phyloP scores from a whole-genome alignment of 2,329 filamentous ascomycete genomes.

The Cercospora zeae-maydis region DNA sequence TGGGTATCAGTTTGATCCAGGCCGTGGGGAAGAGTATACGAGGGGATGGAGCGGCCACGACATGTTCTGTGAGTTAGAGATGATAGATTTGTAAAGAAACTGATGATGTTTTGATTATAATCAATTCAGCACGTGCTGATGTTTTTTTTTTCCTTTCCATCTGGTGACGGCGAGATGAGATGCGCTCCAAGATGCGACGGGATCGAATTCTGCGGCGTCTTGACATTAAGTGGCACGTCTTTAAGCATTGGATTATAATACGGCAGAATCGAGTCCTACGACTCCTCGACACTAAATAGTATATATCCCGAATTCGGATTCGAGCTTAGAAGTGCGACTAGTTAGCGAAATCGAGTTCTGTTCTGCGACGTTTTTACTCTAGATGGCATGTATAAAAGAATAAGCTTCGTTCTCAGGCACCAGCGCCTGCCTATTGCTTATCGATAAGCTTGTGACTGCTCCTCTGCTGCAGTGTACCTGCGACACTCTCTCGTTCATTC shows the following conservation, averaged over 20 bases:
- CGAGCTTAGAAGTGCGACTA: too few species aligned
- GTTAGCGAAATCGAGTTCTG: too few species aligned
- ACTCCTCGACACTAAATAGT: too few species aligned
- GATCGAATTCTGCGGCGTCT: neutral
- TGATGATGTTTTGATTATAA: neutral
- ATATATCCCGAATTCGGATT: too few species aligned
- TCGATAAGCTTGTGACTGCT: neutral
- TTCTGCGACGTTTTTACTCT: too few species aligned
- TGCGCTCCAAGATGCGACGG: neutral
- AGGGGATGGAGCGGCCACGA: constrained; percentile 27
- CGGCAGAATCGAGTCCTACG: too few species aligned
- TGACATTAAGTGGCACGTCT: neutral
- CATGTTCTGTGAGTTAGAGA: constrained; percentile 19
- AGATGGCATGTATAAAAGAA: too few species aligned
- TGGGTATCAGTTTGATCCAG: constrained; percentile 75
- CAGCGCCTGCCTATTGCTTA: constrained; percentile 7
- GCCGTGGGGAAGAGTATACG: constrained; percentile 63
- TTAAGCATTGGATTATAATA: neutral
- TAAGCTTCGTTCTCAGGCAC: constrained; percentile 10
- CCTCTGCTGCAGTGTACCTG: neutral
- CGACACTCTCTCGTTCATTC: neutral
- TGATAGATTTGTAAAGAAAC: constrained; percentile 7
- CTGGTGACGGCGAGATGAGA: neutral
- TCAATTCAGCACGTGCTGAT: too few species aligned
- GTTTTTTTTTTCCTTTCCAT: too few species aligned